Conservation (phyloP, 2,329 filamentous ascomycete species). For the Alternaria brassicae region DNA sequence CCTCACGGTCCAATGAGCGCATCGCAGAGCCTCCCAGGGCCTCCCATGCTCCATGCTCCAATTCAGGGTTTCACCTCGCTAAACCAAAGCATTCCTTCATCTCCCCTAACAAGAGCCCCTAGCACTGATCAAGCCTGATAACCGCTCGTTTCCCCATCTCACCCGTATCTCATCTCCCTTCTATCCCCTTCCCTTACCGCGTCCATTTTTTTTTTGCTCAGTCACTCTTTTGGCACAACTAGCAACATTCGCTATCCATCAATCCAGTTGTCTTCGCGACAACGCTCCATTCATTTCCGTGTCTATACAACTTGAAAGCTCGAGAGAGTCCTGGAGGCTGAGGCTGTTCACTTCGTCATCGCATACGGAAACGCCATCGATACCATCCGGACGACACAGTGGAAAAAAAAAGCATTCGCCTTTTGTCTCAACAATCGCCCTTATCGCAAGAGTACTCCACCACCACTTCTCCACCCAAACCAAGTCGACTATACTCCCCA, state of each 20-base stretch:
- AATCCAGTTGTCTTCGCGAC: conserved; percentile 21
- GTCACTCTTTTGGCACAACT: conserved; percentile 34
- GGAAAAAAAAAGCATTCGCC: conserved; percentile 13
- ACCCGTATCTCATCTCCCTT: conserved; percentile 17
- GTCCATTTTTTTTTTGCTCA: conserved; percentile 42
- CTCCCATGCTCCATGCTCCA: conserved; percentile 27
- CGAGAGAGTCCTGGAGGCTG: conserved; percentile 39
- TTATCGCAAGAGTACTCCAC: conserved; percentile 6
- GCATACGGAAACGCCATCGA: conserved; percentile 7
- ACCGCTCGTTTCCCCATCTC: conserved; percentile 28
- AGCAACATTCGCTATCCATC: conserved; percentile 36
- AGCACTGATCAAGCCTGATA: conserved; percentile 37
- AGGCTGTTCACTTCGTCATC: conserved; percentile 18
- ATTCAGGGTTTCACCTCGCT: conserved; percentile 46
- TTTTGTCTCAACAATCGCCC: conserved; percentile 4
- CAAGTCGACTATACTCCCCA: conserved; percentile 8
- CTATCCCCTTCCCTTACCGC: conserved; percentile 26
- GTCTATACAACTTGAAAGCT: conserved; percentile 25
- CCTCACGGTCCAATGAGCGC: conserved; percentile 29
- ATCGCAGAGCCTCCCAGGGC: conserved; percentile 7
- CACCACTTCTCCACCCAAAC: conserved; percentile 8
- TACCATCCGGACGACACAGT: not conserved
- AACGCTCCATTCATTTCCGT: conserved; percentile 40
- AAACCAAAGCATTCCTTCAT: conserved; percentile 50
- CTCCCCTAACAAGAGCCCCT: conserved; percentile 37